These are phyloP conservation scores for Aspergillus olivimuriae DNA, from an alignment of 495 filamentous ascomycete species.

Conservation along the genomic window DNA sequence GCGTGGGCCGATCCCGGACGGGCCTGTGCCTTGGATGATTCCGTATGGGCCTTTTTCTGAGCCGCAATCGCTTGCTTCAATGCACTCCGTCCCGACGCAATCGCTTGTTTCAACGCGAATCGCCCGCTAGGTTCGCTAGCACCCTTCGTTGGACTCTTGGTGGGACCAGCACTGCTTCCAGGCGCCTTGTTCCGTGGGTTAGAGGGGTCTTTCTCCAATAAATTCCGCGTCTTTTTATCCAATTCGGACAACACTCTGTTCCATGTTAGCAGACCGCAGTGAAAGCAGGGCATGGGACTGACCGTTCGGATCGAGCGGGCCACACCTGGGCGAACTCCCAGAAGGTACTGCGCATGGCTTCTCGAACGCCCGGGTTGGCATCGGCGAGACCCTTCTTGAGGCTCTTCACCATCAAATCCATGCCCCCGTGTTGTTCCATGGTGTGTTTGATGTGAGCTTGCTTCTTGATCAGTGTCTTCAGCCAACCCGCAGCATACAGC, in stretches of 20 bases:
- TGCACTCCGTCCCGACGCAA: constrained; percentile 43
- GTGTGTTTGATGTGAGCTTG: constrained; percentile 72
- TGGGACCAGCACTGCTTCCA: constrained; percentile 30
- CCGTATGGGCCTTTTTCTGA: constrained; percentile 58
- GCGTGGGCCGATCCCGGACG: constrained; percentile 70
- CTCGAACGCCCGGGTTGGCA: constrained; percentile 79
- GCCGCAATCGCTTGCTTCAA: constrained; percentile 78
- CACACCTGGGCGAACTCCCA: constrained; percentile 75
- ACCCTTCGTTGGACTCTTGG: constrained; percentile 45
- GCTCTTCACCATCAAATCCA: constrained; percentile 79
- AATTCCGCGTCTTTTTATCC: constrained; percentile 63
- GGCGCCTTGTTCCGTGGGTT: constrained; percentile 56
- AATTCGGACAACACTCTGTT: constrained; percentile 66
- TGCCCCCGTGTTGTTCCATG: constrained; percentile 73
- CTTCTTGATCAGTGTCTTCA: constrained; percentile 71
- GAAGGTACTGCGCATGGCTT: constrained; percentile 75
- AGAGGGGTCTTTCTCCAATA: constrained; percentile 70
- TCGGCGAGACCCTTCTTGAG: constrained; percentile 81
- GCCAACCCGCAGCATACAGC: constrained; percentile 72
- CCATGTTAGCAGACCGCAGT: constrained; percentile 19
- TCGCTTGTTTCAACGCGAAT: too few species aligned
- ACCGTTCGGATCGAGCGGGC: constrained; percentile 71
- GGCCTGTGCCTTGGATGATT: constrained; percentile 53
- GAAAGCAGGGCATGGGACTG: constrained; percentile 22
- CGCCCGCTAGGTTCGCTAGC: too few species aligned